A percentile compares a stretch with the other conserved stretches of the same genome.
Conservation (phyloP, 306 rosid species). For the Myrica gale region DNA sequence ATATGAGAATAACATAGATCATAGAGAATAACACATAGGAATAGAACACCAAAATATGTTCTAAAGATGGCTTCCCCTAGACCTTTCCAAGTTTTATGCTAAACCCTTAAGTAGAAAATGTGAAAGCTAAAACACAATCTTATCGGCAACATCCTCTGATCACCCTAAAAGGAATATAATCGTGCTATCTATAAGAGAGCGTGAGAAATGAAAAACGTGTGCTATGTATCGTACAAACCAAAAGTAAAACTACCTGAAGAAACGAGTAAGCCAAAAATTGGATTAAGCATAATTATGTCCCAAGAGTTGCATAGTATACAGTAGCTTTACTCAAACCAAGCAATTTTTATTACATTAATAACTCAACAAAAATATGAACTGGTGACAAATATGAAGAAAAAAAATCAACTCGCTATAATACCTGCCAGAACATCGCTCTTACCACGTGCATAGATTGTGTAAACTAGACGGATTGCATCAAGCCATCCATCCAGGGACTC, state of each 20-base stretch:
- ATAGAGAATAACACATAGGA: neutral
- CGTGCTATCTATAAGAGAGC: neutral
- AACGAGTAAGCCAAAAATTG: neutral
- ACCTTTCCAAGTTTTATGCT: too few relatives aligned
- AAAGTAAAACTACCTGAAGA: neutral
- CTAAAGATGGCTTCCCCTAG: too few relatives aligned
- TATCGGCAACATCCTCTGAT: neutral
- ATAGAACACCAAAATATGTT: too few relatives aligned
- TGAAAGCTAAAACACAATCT: neutral
- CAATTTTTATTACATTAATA: conserved; percentile 12
- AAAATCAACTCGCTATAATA: conserved; percentile 64
- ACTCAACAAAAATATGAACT: conserved; percentile 19
- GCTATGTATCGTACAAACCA: neutral
- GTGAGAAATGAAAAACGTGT: neutral
- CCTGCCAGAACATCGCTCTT: conserved; percentile 92
- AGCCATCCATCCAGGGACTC: conserved; percentile 97
- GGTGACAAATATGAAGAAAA: conserved; percentile 24
- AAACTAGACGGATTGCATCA: conserved; percentile 90
- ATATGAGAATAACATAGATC: neutral
- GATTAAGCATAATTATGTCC: neutral
- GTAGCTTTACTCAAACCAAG: conserved; percentile 16
- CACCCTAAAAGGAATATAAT: neutral
- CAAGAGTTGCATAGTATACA: conserved; percentile 23
- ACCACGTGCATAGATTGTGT: conserved; percentile 87
- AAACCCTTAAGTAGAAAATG: neutral